Percentiles rank a stretch among this genome's conserved stretches.
Conservation (phyloP, 192 early-diverging fungal species). For the Backusella mclennaniae region DNA sequence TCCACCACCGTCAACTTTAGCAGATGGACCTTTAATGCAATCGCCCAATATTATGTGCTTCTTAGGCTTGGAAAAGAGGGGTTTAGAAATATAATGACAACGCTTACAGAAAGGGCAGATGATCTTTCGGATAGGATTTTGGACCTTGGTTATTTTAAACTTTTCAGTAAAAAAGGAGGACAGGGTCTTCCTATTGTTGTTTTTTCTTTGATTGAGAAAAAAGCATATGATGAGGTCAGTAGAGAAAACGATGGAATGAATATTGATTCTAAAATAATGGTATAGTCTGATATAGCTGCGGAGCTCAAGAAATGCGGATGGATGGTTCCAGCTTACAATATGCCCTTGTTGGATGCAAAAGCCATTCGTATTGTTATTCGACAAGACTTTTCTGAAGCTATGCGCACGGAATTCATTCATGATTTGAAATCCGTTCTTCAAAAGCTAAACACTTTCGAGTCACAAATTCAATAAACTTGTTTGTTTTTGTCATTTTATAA, state of each 20-base stretch:
- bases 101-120: slow-evolving; percentile 50
- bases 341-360: slow-evolving; percentile 53
- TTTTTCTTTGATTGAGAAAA: slow-evolving; percentile 45
- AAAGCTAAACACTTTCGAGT: background rate
- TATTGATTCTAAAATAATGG: slow-evolving; percentile 26
- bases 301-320: slow-evolving; percentile 65
- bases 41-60: slow-evolving; percentile 83
- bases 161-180: slow-evolving; percentile 45
- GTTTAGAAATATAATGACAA: slow-evolving; percentile 66
- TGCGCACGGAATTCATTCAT: background rate
- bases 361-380: slow-evolving; percentile 68
- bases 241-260: background rate
- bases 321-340: slow-evolving; percentile 72
- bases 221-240: slow-evolving; percentile 38
- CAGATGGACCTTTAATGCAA: slow-evolving; percentile 61
- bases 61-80: slow-evolving; percentile 68
- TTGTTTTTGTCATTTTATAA: background rate
- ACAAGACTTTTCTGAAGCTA: slow-evolving; percentile 37
- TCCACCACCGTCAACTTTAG: slow-evolving; percentile 79
- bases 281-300: slow-evolving; percentile 48
- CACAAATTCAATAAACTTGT: background rate
- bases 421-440: background rate
- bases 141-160: slow-evolving; percentile 56
- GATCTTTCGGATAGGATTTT: slow-evolving; percentile 54
- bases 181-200: slow-evolving; percentile 63